These are phyloP conservation scores for Termitomyces titanicus DNA, from an alignment of 768 basidiomycete species.

Conservation along the genomic window DNA sequence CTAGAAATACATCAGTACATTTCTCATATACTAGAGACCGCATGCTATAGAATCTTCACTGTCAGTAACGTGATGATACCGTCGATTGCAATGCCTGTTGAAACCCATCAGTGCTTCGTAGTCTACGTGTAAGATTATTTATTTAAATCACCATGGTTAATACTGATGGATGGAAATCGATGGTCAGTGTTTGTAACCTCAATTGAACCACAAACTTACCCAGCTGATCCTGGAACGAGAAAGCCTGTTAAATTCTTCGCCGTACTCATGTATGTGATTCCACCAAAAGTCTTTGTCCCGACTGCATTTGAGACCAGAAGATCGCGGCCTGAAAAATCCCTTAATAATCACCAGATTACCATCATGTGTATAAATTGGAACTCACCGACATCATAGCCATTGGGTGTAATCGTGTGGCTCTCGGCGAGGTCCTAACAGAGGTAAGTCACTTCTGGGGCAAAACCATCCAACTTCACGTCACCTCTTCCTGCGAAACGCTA, in stretches of 20 bases:
- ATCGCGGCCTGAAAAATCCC: slow-evolving; percentile 22
- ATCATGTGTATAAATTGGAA: not conserved
- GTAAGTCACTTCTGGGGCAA: not conserved
- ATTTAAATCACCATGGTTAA: slow-evolving; percentile 28
- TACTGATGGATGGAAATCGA: slow-evolving; percentile 13
- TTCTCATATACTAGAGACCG: not conserved
- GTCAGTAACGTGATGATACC: slow-evolving; percentile 55
- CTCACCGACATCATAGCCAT: slow-evolving; percentile 32
- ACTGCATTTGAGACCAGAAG: slow-evolving; percentile 23
- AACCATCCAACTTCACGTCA: slow-evolving; percentile 2
- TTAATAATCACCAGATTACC: not conserved
- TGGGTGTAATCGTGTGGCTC: slow-evolving; percentile 27
- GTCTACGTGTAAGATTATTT: not conserved
- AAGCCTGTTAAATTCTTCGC: slow-evolving; percentile 49
- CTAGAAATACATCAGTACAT: not conserved
- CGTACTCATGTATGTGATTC: slow-evolving; percentile 43
- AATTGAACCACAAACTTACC: slow-evolving; percentile 25
- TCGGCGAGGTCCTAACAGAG: slow-evolving; percentile 21
- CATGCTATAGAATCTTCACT: slow-evolving; percentile 32
- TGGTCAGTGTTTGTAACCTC: not conserved
- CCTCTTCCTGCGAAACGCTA: slow-evolving; percentile 36
- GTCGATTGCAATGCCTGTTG: slow-evolving; percentile 54
- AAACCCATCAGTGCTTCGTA: not conserved
- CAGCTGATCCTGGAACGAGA: slow-evolving; percentile 44
- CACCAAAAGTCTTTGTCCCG: slow-evolving; percentile 33